Evolutionary conservation across 2,329 filamentous ascomycete species (phyloP), one percentile per base, ranked within the genome.

Genomic region (Capronia americana): DNA sequence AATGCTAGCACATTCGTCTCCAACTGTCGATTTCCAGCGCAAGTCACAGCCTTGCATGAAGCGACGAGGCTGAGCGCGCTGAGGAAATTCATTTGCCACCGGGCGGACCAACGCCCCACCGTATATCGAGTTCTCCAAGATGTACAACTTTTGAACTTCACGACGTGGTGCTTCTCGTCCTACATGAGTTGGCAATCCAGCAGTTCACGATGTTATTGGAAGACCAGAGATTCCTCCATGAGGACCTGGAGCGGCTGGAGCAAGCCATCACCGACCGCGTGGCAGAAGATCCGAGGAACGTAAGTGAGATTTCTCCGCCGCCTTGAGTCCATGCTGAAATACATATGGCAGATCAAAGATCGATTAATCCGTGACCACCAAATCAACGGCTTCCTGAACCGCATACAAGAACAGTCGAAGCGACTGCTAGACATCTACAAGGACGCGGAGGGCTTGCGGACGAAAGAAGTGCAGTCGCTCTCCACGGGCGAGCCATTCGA

Each of bases 181-280:
- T 17, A 24, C 17, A 8, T 44, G 50, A 46, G 0, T 7, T 11
- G 32, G 24, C 30, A 24, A 10, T n/a, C 28, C 12, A 20, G 30
- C 26, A 23, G 38, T 11, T 44, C 64, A 72, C 63, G 17, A 88
- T 97, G 93, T 83, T 96, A 72, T 82, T 97, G 70, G 96, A 99
- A 83, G 93, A 98, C 74, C 91, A 98, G 81, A 88, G 95, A 74
- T 93, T 92, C 75, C 87, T 97, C 74, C 93, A 97, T 74, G 95
- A 99, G 86, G 95, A 99, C 80, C 83, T 99, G 58, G 95, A 99
- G 85, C 90, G 95, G 70, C 86, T 99, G 66, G 95, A 99, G 81
- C 92, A 97, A 78, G 95, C 92, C 61, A 90, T 97, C 74, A 90
- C 92, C 62, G 93, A 98, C 81, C 91, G 93, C 75, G 87, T 96